These are phyloP conservation scores for Physaria fendleri DNA, from an alignment of 345 rosid species.

Conservation along the genomic window DNA sequence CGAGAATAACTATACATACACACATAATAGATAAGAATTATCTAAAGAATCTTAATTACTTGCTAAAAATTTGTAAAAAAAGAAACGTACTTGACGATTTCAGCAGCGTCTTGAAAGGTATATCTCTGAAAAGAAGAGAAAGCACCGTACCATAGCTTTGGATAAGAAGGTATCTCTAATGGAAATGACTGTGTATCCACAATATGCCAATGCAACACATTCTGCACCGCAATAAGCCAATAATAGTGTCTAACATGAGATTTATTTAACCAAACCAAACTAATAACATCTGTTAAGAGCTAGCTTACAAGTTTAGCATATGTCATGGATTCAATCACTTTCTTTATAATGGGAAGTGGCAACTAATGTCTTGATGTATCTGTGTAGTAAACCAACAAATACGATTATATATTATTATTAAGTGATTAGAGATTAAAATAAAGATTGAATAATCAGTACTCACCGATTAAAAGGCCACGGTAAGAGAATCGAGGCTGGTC, in stretches of 20 bases:
- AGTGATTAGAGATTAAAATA: background rate
- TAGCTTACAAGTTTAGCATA: slow-evolving; percentile 55
- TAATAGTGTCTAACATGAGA: too few species aligned
- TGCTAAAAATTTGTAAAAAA: too few species aligned
- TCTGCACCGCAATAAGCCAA: slow-evolving; percentile 42
- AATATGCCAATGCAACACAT: slow-evolving; percentile 78
- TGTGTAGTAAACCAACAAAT: slow-evolving; percentile 32
- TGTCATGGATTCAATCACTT: slow-evolving; percentile 65
- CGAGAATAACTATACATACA: slow-evolving; percentile 49
- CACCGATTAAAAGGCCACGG: slow-evolving; percentile 70
- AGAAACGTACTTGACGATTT: slow-evolving; percentile 43
- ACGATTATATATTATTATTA: background rate
- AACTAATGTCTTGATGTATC: slow-evolving; percentile 77
- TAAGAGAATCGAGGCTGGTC: slow-evolving; percentile 67
- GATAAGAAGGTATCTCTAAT: slow-evolving; percentile 65
- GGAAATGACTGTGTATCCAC: slow-evolving; percentile 67
- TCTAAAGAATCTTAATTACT: too few species aligned
- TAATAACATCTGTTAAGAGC: slow-evolving; percentile 2
- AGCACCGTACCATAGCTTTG: slow-evolving; percentile 70
- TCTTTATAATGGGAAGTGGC: slow-evolving; percentile 50
- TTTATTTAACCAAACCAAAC: background rate
- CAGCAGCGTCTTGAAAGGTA: slow-evolving; percentile 59
- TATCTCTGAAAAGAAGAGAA: slow-evolving; percentile 52
- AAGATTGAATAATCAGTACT: slow-evolving; percentile 5
- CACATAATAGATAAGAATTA: too few species aligned